Conservation (phyloP, 1,139 yeast genomes). For the Protomyces lactucae-debilis region DNA sequence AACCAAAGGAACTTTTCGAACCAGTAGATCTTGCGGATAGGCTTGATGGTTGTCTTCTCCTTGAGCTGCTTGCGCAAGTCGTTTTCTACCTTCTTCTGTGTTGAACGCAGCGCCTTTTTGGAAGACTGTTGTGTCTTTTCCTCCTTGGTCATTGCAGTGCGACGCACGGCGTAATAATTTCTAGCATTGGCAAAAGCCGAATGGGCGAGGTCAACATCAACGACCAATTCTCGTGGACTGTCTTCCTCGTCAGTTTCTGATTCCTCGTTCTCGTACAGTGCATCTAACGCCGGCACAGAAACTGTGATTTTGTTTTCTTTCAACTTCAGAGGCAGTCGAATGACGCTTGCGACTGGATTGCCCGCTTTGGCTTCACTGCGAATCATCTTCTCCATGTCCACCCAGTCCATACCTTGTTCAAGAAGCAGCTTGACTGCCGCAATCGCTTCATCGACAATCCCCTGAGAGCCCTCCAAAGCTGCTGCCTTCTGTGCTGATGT, state of each 20-base stretch:
- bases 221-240: slow-evolving; percentile 45
- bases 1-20: slow-evolving; percentile 96
- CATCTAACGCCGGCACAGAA: slow-evolving; percentile 50
- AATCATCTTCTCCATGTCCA: slow-evolving; percentile 72
- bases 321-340: slow-evolving; percentile 66
- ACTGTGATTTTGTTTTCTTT: slow-evolving; percentile 64
- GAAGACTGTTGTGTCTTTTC: slow-evolving; percentile 76
- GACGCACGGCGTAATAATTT: slow-evolving; percentile 73
- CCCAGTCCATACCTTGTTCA: slow-evolving; percentile 93
- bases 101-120: slow-evolving; percentile 71
- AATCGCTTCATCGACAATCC: slow-evolving; percentile 67
- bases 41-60: slow-evolving; percentile 47
- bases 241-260: slow-evolving; percentile 39
- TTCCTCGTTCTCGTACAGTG: slow-evolving; percentile 38
- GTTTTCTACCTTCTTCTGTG: slow-evolving; percentile 69
- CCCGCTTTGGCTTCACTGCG: slow-evolving; percentile 63
- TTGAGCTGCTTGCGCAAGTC: slow-evolving; percentile 67
- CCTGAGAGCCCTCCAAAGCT: slow-evolving; percentile 64
- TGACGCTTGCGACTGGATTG: slow-evolving; percentile 57
- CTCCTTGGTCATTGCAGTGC: slow-evolving; percentile 71
- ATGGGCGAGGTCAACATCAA: slow-evolving; percentile 60
- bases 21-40: slow-evolving; percentile 48
- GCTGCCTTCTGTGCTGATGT: slow-evolving; percentile 66
- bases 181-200: slow-evolving; percentile 91
- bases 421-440: slow-evolving; percentile 60